Base-by-base conservation (phyloP, 495 filamentous ascomycete genomes). In the Aspergillus hancockii region DNA sequence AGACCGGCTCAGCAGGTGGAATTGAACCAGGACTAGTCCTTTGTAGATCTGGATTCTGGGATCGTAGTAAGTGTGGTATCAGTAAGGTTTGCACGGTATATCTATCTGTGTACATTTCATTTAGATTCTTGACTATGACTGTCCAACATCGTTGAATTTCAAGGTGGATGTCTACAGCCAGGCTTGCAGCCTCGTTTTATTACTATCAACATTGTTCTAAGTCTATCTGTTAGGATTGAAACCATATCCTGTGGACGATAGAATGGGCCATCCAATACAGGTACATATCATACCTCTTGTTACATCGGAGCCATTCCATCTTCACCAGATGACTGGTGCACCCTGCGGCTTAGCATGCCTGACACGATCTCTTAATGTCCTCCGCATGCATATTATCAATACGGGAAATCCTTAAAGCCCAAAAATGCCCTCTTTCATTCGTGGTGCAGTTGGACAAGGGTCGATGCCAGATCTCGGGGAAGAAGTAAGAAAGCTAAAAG, bases 301-400 rank as follows among this genome's bases (percentile, higher is more conserved):
- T 22, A 47, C 55, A 21, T 19, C 43, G 21, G 25, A 58, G 30
- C 40, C 45, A 49, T 23, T 18, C 31, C 54, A 58, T 43, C 52
- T 49, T 60, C 60, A 53, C 55, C 55, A 61, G 59, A 63, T 63
- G 64, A 63, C 61, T 53, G 51, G 32, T 61, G 58, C 66, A 60
- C 55, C 57, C 63, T 65, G 66, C 61, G 59, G 57, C 60, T 59
- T 61, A 61, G 55, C 65, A 40, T n/a, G 52, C 60, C 57, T 64
- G 63, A 62, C 58, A 65, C 62, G 56, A 63, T 63, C 43, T 60
- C 63, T 66, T 63, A 22, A 64, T 57, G 65, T 63, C 46, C 41
- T 61, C 58, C 51, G 54, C 59, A 63, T 57, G 61, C 59, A 51
- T 23, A 12, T 57, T 47, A 45, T 41, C 41, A 32, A 55, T 41